Percentiles rank a stretch among this genome's conserved stretches.
phyloP scores from a whole-genome alignment of 805 yeast species.

The Candida maris region DNA sequence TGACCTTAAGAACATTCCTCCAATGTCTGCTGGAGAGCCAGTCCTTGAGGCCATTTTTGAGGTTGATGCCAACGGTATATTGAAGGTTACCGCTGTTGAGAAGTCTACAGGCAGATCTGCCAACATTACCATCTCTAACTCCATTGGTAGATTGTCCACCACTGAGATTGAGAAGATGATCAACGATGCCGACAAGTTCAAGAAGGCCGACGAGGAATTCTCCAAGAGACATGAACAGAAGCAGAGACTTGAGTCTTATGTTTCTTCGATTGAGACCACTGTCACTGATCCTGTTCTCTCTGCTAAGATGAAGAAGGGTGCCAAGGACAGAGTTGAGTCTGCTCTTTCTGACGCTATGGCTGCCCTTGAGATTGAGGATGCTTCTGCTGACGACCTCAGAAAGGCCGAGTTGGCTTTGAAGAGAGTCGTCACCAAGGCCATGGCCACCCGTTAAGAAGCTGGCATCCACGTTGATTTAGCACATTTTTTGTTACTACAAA shows the following conservation, averaged over 20 bases:
- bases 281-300: conserved; percentile 98
- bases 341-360: conserved; percentile 98
- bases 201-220: conserved; percentile 96
- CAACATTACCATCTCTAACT: conserved; percentile 98
- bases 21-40: conserved; percentile 98
- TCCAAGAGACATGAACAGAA: conserved; percentile 99
- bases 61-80: conserved; percentile 99
- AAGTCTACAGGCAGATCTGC: conserved; percentile 98
- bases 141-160: conserved; percentile 95
- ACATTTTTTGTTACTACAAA: too few species aligned
- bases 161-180: conserved; percentile 98
- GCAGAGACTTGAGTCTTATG: conserved; percentile 98
- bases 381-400: conserved; percentile 95
- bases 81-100: conserved; percentile 98
- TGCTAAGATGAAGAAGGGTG: conserved; percentile 94
- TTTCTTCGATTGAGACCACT: conserved; percentile 90
- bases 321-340: conserved; percentile 95
- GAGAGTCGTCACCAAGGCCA: conserved; percentile 99
- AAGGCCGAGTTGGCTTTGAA: conserved; percentile 98
- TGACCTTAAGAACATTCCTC: conserved; percentile 97
- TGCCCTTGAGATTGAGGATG: conserved; percentile 94
- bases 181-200: conserved; percentile 97
- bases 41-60: conserved; percentile 98
- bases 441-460: conserved; percentile 86
- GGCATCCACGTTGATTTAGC: too few species aligned